These are phyloP conservation scores for Xylaria nigripes DNA, from an alignment of 495 filamentous ascomycete species.

Conservation along the genomic window DNA sequence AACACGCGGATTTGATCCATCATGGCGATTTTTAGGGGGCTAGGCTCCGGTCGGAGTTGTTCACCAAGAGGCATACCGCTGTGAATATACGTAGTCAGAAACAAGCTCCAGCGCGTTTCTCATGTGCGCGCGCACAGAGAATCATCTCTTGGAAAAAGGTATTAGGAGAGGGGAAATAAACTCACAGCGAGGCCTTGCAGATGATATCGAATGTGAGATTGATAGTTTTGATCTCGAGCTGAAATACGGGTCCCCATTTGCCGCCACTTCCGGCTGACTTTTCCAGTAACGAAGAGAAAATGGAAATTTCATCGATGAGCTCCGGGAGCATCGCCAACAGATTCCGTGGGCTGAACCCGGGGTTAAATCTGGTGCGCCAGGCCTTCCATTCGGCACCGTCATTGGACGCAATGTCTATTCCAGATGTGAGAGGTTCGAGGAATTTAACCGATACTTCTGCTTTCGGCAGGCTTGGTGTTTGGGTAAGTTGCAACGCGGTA, in stretches of 20 bases:
- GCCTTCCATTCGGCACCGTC: slow-evolving; percentile 33
- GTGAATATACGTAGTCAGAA: neutral
- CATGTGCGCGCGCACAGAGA: neutral
- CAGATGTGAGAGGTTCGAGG: slow-evolving; percentile 24
- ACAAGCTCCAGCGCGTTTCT: neutral
- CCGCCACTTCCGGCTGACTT: slow-evolving; percentile 17
- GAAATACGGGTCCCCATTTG: slow-evolving; percentile 27
- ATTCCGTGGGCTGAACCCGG: slow-evolving; percentile 33
- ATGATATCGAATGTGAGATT: slow-evolving; percentile 35
- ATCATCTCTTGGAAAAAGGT: neutral
- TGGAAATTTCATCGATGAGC: slow-evolving; percentile 29
- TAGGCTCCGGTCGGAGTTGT: slow-evolving; percentile 13
- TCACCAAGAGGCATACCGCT: slow-evolving; percentile 24
- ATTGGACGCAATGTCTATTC: slow-evolving; percentile 25
- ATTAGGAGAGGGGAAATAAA: neutral
- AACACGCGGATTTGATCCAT: slow-evolving; percentile 18
- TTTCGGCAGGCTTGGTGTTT: slow-evolving; percentile 19
- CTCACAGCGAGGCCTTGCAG: slow-evolving; percentile 23
- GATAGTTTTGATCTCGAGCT: slow-evolving; percentile 23
- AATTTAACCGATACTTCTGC: neutral
- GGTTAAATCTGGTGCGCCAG: slow-evolving; percentile 31
- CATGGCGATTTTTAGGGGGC: slow-evolving; percentile 18
- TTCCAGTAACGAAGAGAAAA: slow-evolving; percentile 27
- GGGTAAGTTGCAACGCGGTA: slow-evolving; percentile 25
- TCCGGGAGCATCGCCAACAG: slow-evolving; percentile 30